phyloP scores from a whole-genome alignment of 805 yeast genomes.

The Saccharomycopsis schoenii region DNA sequence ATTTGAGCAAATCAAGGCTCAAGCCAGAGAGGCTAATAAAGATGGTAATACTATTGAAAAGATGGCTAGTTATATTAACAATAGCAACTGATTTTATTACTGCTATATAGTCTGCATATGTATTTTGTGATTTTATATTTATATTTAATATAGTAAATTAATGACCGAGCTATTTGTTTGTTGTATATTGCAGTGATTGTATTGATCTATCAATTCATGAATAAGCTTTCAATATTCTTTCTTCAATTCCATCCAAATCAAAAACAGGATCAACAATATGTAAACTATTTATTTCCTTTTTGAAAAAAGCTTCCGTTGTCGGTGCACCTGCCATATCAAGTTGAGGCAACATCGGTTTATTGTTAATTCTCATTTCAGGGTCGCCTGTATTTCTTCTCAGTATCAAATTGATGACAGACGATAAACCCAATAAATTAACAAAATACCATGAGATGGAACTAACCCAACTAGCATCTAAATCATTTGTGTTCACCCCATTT shows the following conservation, averaged over 20 bases:
- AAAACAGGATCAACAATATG: constrained; percentile 50
- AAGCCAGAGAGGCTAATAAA: constrained; percentile 4
- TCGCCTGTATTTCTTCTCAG: constrained; percentile 43
- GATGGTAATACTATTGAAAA: constrained; percentile 13
- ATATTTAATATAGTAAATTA: background rate
- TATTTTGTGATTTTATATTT: background rate
- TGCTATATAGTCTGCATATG: background rate
- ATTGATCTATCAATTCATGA: background rate
- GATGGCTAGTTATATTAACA: constrained; percentile 15
- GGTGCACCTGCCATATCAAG: constrained; percentile 47
- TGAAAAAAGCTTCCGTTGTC: constrained; percentile 51
- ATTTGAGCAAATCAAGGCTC: constrained; percentile 16
- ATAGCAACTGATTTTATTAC: constrained; percentile 5
- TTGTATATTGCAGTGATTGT: too few species aligned
- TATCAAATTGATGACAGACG: constrained; percentile 64
- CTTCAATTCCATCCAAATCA: constrained; percentile 51
- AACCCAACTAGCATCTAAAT: constrained; percentile 85
- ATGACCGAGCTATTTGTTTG: background rate
- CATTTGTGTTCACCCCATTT: constrained; percentile 72
- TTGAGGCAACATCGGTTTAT: constrained; percentile 26
- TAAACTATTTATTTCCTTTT: constrained; percentile 63
- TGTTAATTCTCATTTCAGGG: constrained; percentile 30
- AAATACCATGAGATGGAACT: constrained; percentile 94
- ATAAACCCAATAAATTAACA: constrained; percentile 74
- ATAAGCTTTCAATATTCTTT: constrained; percentile 34